Evolutionary conservation across 2,329 filamentous ascomycete genomes (phyloP), one percentile per base, ranked within the genome.

Genomic region (Thelonectria discophora): DNA sequence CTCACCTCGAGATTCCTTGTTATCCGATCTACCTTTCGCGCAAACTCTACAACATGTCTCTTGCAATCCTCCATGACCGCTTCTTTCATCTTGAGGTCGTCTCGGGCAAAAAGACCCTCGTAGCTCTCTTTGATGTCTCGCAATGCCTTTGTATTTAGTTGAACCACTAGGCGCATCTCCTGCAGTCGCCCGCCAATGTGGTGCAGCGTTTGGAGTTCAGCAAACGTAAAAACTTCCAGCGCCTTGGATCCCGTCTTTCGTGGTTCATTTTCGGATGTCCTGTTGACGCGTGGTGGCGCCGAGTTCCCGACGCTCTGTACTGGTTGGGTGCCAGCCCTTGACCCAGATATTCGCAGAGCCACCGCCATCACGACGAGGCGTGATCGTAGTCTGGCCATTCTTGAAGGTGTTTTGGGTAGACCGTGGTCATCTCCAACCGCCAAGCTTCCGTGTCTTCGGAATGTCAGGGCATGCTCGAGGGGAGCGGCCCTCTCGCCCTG

Each of bases 41-140:
- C 8, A 18, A 65, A 67, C 0, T 34, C 27, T 1, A 15, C 32
- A 1, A 67, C 8, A 0, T 24, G 37, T 4, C n/a, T 2, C 5
- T 32, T 30, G n/a, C 65, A 64, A 0, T 5, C 5, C 0, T 4
- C 4, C 3, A 30, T 55, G 4, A 62, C 49, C 2, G 56, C 37
- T 1, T 1, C 0, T 0, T 54, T 42, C 3, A 65, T 45, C 1
- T 54, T 42, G 3, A 65, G 47, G 0, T 34, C 21, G 0, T 54
- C 24, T 2, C 53, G 34, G 0, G 10, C 24, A 11, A 45, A n/a
- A 2, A 65, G 8, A 2, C 43, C 20, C 5, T 48, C 24, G 15
- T 65, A 67, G 5, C 34, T 55, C 20, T 67, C 63, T 2, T 18
- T 24, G 4, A 67, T 47, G 15, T 62, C 58, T 6, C 47, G 49